Evolutionary conservation across 2,329 filamentous ascomycete species (phyloP).

Genomic region (Botrytis cinerea): DNA sequence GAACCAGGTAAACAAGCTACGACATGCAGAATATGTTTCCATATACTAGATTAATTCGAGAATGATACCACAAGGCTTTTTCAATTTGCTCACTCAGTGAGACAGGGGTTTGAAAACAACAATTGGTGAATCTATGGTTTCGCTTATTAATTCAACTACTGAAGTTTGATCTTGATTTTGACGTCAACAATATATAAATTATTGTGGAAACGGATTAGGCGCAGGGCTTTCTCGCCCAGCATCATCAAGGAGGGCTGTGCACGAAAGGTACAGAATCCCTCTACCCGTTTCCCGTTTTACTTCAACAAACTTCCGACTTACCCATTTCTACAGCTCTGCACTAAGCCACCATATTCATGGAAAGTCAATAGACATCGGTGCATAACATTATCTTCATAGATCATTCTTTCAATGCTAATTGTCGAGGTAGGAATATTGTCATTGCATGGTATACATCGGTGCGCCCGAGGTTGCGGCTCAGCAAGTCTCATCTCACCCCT

Average conservation of each 20-base stretch:
- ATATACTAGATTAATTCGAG: background rate
- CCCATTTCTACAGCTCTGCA: background rate
- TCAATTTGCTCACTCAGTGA: background rate
- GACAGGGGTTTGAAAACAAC: background rate
- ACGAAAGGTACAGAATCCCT: background rate
- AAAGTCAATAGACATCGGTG: background rate
- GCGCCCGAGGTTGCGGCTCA: slow-evolving; percentile 14
- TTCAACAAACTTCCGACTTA: background rate
- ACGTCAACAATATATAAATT: background rate
- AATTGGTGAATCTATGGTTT: background rate
- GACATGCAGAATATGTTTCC: background rate
- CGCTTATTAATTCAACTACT: background rate
- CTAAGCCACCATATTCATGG: background rate
- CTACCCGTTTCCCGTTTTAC: background rate
- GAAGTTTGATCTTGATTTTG: background rate
- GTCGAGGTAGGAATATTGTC: background rate
- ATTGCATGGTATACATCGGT: background rate
- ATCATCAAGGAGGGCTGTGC: background rate
- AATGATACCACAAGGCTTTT: background rate
- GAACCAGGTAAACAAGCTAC: background rate
- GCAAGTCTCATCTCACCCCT: slow-evolving; percentile 6
- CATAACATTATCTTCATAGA: background rate
- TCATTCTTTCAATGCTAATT: background rate
- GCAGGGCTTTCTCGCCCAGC: background rate
- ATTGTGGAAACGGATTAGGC: background rate